Evolutionary conservation across 192 early-diverging fungal species (phyloP), one percentile per base, ranked within the genome.

Genomic region (Coemansia nantahalensis): DNA sequence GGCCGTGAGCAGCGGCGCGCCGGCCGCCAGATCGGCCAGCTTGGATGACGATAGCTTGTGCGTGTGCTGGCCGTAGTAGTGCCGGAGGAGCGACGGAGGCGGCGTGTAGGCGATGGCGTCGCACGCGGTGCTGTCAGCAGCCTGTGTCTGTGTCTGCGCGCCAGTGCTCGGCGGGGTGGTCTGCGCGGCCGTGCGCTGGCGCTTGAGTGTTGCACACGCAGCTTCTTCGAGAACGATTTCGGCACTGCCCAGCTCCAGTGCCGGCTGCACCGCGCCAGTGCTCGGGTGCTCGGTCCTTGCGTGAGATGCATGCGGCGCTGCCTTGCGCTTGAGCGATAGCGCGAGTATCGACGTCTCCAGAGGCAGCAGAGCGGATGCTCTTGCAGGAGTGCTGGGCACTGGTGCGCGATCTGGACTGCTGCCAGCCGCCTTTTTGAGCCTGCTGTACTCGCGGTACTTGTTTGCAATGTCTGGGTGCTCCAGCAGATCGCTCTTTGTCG

Each of bases 381-480:
- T n/a, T n/a, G n/a, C n/a, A n/a, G n/a, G n/a, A n/a, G n/a, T n/a
- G n/a, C n/a, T n/a, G n/a, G n/a, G n/a, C n/a, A n/a, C n/a, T n/a
- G n/a, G n/a, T n/a, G n/a, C n/a, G 15, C 43, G 26, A 28, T 28
- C 4, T 28, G 22, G n/a, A n/a, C 32, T 22, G 39, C 45, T 22
- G 32, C 37, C 21, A 0, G 26, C 33, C 12, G 32, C n/a, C 34
- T 19, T 54, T 39, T 75, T 75, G 21, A 75, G 46, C 24, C 47
- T 58, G 60, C 71, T 67, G 37, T 75, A 75, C 14, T 45, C 31
- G n/a, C 55, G 54, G 56, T 75, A 75, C 44, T 75, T 75, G 43
- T 49, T 35, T 1, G 60, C 56, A 43, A 75, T 56, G 11, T 66
- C 59, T 15, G 64, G 59, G 9, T 39, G 50, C 17, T 53, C 51